Evolutionary conservation across 108 stramenopile species (phyloP).

Genomic region (Phaeodactylum tricornutum): DNA sequence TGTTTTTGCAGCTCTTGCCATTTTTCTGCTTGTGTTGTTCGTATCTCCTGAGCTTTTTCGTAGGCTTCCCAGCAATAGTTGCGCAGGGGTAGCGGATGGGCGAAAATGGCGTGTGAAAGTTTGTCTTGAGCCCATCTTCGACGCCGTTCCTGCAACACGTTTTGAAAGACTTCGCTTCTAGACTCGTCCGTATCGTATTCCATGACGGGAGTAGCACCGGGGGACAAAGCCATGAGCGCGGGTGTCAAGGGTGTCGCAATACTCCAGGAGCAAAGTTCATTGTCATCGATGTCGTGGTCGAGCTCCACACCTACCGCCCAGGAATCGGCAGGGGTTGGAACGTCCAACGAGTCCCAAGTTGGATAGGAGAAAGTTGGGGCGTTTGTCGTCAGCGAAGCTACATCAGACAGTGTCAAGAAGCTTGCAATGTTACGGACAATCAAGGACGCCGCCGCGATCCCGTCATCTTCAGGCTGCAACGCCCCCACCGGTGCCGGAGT

Average conservation of each 20-base stretch:
- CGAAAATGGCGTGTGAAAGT: slow-evolving; percentile 60
- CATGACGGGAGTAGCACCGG: slow-evolving; percentile 8
- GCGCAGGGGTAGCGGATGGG: slow-evolving; percentile 65
- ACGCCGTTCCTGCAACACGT: slow-evolving; percentile 13
- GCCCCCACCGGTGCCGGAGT: too few species aligned
- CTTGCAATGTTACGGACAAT: slow-evolving; percentile 48
- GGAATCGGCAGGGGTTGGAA: slow-evolving; percentile 4
- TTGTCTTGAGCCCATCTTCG: slow-evolving; percentile 45
- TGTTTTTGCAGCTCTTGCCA: slow-evolving; percentile 4
- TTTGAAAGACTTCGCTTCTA: slow-evolving; percentile 7
- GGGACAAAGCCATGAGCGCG: slow-evolving; percentile 37
- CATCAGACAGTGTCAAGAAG: slow-evolving; percentile 51
- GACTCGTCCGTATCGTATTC: slow-evolving; percentile 7
- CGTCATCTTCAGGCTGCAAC: too few species aligned
- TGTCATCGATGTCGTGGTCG: neutral
- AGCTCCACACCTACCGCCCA: slow-evolving; percentile 11
- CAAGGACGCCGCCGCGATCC: too few species aligned
- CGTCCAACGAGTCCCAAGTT: too few species aligned
- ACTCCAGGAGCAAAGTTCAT: neutral
- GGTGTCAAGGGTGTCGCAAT: slow-evolving; percentile 20
- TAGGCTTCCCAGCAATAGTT: slow-evolving; percentile 67
- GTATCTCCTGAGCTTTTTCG: slow-evolving; percentile 42
- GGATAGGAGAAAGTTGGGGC: too few species aligned
- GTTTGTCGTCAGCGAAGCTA: slow-evolving; percentile 9
- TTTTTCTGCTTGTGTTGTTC: slow-evolving; percentile 9